Conservation (phyloP, 768 basidiomycete genomes). For the Macrolepiota albuminosa region DNA sequence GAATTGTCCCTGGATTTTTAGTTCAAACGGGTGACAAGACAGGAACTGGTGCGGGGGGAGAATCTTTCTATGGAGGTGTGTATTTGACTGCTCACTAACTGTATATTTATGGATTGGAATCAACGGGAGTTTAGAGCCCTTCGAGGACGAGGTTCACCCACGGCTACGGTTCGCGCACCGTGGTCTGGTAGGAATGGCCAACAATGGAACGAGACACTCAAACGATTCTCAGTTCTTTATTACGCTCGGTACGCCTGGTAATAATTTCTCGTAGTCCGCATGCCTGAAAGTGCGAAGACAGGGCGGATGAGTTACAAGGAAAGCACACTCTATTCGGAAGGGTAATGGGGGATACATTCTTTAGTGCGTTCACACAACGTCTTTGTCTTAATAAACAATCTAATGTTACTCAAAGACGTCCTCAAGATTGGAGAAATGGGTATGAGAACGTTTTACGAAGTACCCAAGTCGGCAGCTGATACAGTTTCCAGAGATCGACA, state of each 20-base stretch:
- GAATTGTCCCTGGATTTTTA: conserved; percentile 87
- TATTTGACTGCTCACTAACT: background rate
- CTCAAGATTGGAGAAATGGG: conserved; percentile 90
- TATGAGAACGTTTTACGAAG: conserved; percentile 27
- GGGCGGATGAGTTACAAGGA: conserved; percentile 88
- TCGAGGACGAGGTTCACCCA: conserved; percentile 93
- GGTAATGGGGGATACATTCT: conserved; percentile 82
- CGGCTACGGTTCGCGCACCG: conserved; percentile 86
- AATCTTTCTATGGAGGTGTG: conserved; percentile 89
- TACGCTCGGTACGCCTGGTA: conserved; percentile 62
- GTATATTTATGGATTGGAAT: background rate
- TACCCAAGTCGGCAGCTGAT: conserved; percentile 3
- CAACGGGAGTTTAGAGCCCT: conserved; percentile 55
- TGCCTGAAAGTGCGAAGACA: conserved; percentile 41
- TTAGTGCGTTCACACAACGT: conserved; percentile 50
- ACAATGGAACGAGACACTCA: conserved; percentile 77
- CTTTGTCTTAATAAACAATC: background rate
- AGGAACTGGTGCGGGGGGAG: conserved; percentile 87
- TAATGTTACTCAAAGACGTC: conserved; percentile 51
- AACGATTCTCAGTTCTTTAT: conserved; percentile 97
- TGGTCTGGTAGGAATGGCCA: conserved; percentile 93
- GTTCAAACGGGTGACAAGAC: conserved; percentile 95
- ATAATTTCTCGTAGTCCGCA: background rate
- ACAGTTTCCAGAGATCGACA: conserved; percentile 54
- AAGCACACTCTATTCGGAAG: conserved; percentile 96